A percentile compares a stretch with the other conserved stretches of the same genome.
These are phyloP conservation scores for Daldinia vernicosa DNA, from an alignment of 495 filamentous ascomycete species.

Conservation along the genomic window DNA sequence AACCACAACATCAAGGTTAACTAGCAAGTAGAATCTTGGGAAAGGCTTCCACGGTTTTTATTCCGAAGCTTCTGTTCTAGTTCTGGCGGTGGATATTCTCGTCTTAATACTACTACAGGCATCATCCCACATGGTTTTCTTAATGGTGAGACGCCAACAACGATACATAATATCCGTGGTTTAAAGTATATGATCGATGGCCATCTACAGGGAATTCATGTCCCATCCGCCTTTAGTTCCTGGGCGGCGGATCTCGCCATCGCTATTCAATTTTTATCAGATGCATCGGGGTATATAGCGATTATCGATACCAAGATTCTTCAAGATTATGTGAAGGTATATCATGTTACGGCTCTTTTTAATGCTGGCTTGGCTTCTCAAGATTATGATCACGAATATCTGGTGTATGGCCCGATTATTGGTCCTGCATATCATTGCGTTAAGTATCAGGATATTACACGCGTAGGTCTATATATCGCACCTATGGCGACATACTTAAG, in stretches of 20 bases:
- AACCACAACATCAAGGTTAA: neutral
- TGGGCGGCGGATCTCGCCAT: conserved; percentile 17
- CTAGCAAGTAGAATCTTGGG: neutral
- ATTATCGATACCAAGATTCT: conserved; percentile 26
- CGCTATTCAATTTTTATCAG: neutral
- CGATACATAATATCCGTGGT: conserved; percentile 16
- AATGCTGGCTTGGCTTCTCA: neutral
- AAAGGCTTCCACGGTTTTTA: conserved; percentile 16
- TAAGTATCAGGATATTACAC: neutral
- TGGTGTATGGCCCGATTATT: conserved; percentile 18
- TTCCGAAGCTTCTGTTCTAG: conserved; percentile 12
- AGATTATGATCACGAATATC: conserved; percentile 5
- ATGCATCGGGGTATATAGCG: conserved; percentile 4
- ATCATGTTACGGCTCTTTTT: conserved; percentile 4
- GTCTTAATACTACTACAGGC: conserved; percentile 13
- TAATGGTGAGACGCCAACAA: neutral
- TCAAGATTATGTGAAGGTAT: conserved; percentile 10
- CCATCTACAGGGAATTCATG: neutral
- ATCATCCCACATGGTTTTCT: conserved; percentile 23
- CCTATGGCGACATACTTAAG: neutral
- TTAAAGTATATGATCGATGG: neutral
- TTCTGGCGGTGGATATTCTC: conserved; percentile 18
- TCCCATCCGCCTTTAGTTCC: conserved; percentile 15
- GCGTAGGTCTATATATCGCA: neutral
- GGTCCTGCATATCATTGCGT: conserved; percentile 23